Conservation (phyloP, 495 filamentous ascomycete genomes). For the Penicillium manginii region DNA sequence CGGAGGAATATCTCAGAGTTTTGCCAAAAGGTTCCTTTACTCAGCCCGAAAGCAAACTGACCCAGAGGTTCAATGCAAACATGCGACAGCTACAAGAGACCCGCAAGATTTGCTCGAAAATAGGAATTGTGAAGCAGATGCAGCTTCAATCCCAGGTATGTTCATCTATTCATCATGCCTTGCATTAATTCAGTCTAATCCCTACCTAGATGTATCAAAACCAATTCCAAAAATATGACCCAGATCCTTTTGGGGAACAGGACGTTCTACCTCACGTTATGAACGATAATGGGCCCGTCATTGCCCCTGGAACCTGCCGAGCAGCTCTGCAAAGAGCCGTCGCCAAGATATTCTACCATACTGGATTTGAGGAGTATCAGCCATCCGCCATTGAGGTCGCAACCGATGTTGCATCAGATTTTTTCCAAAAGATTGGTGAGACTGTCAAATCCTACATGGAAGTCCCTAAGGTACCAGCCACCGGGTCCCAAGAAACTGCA, state of each 20-base stretch:
- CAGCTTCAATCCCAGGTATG: conserved; percentile 92
- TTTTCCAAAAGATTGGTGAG: conserved; percentile 79
- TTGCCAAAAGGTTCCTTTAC: conserved; percentile 75
- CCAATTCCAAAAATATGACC: conserved; percentile 96
- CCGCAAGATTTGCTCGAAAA: conserved; percentile 91
- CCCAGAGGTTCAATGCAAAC: conserved; percentile 84
- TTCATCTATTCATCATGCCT: conserved; percentile 10
- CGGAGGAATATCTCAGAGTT: conserved; percentile 77
- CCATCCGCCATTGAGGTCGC: conserved; percentile 89
- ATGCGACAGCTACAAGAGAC: conserved; percentile 97
- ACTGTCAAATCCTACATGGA: conserved; percentile 83
- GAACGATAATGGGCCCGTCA: conserved; percentile 84
- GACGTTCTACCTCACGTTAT: conserved; percentile 85
- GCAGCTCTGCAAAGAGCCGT: conserved; percentile 87
- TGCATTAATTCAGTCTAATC: not conserved
- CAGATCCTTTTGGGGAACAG: conserved; percentile 83
- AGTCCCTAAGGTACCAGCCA: conserved; percentile 66
- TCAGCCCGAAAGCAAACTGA: conserved; percentile 74
- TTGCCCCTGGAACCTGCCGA: conserved; percentile 77
- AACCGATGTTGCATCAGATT: conserved; percentile 88
- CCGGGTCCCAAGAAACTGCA: conserved; percentile 39
- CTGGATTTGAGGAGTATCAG: conserved; percentile 97
- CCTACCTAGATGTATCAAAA: conserved; percentile 84
- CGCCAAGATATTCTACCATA: conserved; percentile 93
- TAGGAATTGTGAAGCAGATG: conserved; percentile 99